phyloP scores from a whole-genome alignment of 257 asterid species.

The Solanum lignicaule region DNA sequence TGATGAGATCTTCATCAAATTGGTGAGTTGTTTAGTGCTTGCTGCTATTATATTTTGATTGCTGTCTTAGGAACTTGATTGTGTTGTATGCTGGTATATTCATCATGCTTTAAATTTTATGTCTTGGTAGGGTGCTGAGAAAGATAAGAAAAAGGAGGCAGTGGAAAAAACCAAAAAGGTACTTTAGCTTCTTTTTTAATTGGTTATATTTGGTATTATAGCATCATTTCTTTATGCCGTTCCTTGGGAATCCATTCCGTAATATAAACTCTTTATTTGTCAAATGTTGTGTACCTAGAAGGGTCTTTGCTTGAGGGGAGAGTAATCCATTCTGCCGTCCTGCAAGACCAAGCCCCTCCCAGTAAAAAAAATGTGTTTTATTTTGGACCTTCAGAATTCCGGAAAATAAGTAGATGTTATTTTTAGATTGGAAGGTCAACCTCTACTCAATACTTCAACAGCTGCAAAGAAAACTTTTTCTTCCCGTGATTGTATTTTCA shows the following conservation, averaged over 20 bases:
- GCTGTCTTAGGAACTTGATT: not conserved
- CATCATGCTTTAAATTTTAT: not conserved
- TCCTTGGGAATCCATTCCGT: not conserved
- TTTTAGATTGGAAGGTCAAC: not conserved
- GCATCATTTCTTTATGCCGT: not conserved
- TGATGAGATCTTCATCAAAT: conserved; percentile 49
- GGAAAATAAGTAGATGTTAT: not conserved
- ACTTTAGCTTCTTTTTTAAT: not conserved
- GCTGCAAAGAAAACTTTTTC: not conserved
- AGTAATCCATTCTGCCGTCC: not conserved
- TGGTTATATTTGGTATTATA: not conserved
- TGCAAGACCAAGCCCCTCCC: not conserved
- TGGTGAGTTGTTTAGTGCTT: conserved; percentile 22
- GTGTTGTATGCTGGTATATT: not conserved
- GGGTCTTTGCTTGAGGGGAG: not conserved
- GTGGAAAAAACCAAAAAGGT: conserved; percentile 2
- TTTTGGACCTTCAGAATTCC: not conserved
- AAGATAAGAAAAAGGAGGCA: conserved; percentile 4
- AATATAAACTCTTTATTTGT: not conserved
- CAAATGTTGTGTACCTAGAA: not conserved
- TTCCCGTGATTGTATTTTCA: not conserved
- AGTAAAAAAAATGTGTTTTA: not conserved
- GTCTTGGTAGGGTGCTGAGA: not conserved
- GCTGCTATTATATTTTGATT: not conserved
- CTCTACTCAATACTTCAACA: not conserved